A percentile compares a stretch with the other conserved stretches of the same genome.
phyloP scores from a whole-genome alignment of 805 yeast genomes.

The Yamadazyma ubonensis region DNA sequence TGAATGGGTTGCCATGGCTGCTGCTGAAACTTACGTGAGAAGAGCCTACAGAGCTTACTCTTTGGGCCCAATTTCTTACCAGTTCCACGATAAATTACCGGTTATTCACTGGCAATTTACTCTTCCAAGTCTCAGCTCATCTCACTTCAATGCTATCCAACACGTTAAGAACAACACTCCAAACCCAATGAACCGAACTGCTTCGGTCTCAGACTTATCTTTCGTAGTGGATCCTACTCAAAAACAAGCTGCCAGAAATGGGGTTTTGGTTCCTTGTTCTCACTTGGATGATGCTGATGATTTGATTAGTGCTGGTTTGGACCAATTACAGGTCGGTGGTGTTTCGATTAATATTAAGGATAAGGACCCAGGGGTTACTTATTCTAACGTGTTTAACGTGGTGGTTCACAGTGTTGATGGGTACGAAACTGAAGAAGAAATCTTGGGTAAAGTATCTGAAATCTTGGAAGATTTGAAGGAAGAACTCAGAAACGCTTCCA shows the following conservation, averaged over 20 bases:
- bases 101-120: conserved; percentile 86
- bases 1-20: conserved; percentile 89
- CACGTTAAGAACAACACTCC: conserved; percentile 38
- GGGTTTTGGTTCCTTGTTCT: conserved; percentile 75
- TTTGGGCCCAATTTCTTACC: conserved; percentile 71
- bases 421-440: conserved; percentile 64
- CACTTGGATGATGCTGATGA: conserved; percentile 92
- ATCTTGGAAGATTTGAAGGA: conserved; percentile 66
- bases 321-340: conserved; percentile 52
- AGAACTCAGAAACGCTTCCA: conserved; percentile 65
- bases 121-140: conserved; percentile 67
- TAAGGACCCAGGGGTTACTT: conserved; percentile 29
- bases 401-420: conserved; percentile 75
- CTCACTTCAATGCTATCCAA: conserved; percentile 72
- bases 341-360: conserved; percentile 13
- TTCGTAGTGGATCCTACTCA: conserved; percentile 71
- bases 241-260: conserved; percentile 74
- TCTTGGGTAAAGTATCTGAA: conserved; percentile 61
- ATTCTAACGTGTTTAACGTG: conserved; percentile 81
- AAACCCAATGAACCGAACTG: conserved; percentile 71
- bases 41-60: conserved; percentile 97
- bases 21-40: conserved; percentile 94
- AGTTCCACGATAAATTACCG: conserved; percentile 55
- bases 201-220: conserved; percentile 89
- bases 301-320: conserved; percentile 71